phyloP scores from a whole-genome alignment of 208 protist genomes.

The Wallacemonas collosoma region DNA sequence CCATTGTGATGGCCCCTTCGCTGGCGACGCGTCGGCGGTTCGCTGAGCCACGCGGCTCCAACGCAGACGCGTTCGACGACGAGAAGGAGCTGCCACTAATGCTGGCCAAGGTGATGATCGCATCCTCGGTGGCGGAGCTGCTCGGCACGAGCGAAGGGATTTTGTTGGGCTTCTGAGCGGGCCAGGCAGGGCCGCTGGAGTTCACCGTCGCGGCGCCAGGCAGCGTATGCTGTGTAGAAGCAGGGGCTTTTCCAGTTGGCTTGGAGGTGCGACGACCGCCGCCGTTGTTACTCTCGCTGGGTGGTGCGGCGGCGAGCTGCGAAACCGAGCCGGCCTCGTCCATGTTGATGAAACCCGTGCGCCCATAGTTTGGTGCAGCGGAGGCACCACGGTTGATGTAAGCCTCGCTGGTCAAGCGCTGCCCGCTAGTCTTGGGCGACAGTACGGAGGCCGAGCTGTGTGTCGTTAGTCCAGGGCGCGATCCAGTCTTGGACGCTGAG shows the following conservation, averaged over 20 bases:
- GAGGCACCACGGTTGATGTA: constrained; percentile 37
- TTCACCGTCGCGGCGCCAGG: constrained; percentile 13
- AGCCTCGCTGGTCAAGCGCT: constrained; percentile 5
- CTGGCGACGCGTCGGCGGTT: neutral
- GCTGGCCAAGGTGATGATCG: constrained; percentile 26
- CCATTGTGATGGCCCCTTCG: neutral
- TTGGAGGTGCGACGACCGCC: constrained; percentile 1
- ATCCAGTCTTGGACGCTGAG: neutral
- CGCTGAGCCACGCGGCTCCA: neutral
- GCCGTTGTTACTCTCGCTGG: constrained; percentile 2
- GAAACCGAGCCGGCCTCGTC: constrained; percentile 18
- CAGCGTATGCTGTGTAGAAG: constrained; percentile 6
- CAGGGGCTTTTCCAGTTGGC: neutral
- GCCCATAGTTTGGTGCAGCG: constrained; percentile 11
- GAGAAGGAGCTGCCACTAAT: constrained; percentile 20
- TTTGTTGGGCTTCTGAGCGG: constrained; percentile 1
- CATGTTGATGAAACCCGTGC: constrained; percentile 38
- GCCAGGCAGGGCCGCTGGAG: constrained; percentile 21
- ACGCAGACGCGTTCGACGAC: constrained; percentile 10
- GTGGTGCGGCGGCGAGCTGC: neutral
- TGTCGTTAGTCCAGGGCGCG: neutral
- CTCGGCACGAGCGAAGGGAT: neutral
- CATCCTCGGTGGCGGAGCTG: constrained; percentile 19
- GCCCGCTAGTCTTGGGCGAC: constrained; percentile 12
- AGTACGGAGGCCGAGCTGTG: constrained; percentile 12